Evolutionary conservation across 306 rosid species (phyloP).

Genomic region (Prunus salicina): DNA sequence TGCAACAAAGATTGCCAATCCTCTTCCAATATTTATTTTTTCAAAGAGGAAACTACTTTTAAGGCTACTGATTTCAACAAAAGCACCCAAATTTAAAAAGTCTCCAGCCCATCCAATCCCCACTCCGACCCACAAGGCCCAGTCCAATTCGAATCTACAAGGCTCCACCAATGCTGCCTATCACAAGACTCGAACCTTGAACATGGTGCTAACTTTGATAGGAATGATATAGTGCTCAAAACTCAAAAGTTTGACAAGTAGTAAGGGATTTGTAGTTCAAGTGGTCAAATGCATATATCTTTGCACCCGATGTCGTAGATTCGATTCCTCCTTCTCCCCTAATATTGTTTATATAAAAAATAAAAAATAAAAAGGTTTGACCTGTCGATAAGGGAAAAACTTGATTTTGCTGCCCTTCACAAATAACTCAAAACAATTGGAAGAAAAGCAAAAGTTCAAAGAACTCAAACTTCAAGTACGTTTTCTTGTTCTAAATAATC

Average conservation of each 20-base stretch:
- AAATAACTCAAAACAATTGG: not conserved
- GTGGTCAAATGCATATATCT: accelerated
- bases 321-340: accelerated
- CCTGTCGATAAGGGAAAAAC: not conserved
- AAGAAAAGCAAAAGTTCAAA: not conserved
- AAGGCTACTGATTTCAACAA: too few species aligned
- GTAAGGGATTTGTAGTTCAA: too few species aligned
- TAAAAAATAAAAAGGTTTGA: too few species aligned
- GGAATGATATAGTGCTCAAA: not conserved
- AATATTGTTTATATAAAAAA: too few species aligned
- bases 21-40: too few species aligned
- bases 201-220: not conserved
- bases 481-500: not conserved
- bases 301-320: too few species aligned
- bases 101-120: too few species aligned
- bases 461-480: not conserved
- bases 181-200: not conserved
- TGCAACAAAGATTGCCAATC: too few species aligned
- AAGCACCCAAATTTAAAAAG: too few species aligned
- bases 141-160: not conserved
- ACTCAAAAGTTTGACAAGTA: not conserved
- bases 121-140: not conserved
- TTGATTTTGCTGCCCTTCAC: not conserved
- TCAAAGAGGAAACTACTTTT: too few species aligned
- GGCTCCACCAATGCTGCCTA: not conserved